A percentile compares a stretch with the other conserved stretches of the same genome.
These are phyloP conservation scores for Colletotrichum horii DNA, from an alignment of 2,329 filamentous ascomycete genomes.

Conservation along the genomic window DNA sequence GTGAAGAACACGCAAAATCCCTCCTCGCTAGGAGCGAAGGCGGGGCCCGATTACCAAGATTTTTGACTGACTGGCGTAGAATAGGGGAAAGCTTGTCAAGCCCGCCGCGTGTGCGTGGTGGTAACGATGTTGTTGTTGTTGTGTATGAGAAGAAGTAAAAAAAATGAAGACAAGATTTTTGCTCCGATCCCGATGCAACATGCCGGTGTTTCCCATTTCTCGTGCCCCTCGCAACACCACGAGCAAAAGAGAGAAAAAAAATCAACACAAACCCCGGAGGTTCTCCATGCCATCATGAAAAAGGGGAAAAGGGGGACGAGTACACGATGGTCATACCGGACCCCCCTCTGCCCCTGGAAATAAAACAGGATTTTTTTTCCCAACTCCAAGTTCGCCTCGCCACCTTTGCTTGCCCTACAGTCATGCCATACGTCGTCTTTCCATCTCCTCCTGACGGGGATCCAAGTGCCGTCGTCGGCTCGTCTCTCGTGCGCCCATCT, in stretches of 20 bases:
- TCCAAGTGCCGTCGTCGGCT: constrained; percentile 42
- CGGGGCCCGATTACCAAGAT: background rate
- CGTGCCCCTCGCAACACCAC: background rate
- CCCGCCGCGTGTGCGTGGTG: background rate
- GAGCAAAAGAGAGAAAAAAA: background rate
- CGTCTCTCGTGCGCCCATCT: constrained; percentile 48
- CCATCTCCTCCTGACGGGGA: constrained; percentile 22
- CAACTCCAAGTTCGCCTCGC: constrained; percentile 19
- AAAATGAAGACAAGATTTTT: constrained; percentile 1
- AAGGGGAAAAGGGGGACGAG: background rate
- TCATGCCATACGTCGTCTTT: constrained; percentile 20
- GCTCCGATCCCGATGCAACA: constrained; percentile 21
- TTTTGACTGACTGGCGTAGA: background rate
- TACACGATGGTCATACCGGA: background rate
- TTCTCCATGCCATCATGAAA: constrained; percentile 19
- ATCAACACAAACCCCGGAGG: background rate
- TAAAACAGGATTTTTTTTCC: constrained; percentile 7
- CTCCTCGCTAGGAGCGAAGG: background rate
- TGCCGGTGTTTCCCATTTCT: constrained; percentile 11
- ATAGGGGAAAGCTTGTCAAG: background rate
- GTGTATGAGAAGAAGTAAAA: constrained; percentile 6
- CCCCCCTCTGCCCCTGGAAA: background rate
- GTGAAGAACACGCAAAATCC: background rate
- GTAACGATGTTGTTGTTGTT: background rate
- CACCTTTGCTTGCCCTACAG: background rate